Base-by-base conservation (phyloP, 2,329 filamentous ascomycete species). In the Hypocrella siamensis region DNA sequence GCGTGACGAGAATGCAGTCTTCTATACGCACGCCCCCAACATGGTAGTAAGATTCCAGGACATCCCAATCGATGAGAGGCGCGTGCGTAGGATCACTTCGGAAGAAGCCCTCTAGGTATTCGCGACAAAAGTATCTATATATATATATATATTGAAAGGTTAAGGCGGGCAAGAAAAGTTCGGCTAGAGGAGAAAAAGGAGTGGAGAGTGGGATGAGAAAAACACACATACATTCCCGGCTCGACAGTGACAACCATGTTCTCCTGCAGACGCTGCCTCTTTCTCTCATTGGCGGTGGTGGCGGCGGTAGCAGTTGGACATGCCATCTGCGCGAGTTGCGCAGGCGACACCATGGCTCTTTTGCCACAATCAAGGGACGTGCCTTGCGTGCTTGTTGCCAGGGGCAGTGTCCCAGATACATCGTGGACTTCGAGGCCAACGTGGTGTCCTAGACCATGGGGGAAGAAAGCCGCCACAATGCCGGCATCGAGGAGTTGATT, bases 21-120 rank as follows among this genome's bases (percentile, higher is more conserved):
- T 98, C 90, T 38, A 96, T 92, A 29, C 90, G 70, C 17, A 93
- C 84, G 21, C 90, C 90, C 12, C 88, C 90, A 1, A 96, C 77
- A 17, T 57, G 60, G 61, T 81, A 88, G 51, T 79, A 88, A 39
- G 58, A 60, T 37, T 75, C 71, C 30, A 90, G 55, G 5, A 77
- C 65, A 5, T 63, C 60, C 41, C 60, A 58, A 52, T 86, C 67
- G 45, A 90, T 76, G 43, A 70, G 80, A 36, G 64, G 62, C 25
- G 63, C 60, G 47, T 79, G 73, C 34, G 60, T 56, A 3, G 63
- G 56, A 36, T 70, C 63, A 31, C 66, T 61, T 43, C 79, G 62
- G 47, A 81, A 70, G 48, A 75, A 77, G 15, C 70, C 69, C 56
- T 83, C 69, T 37, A 86, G 69, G 40, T 81, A 84, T 33, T 73